Evolutionary conservation across 331 rosid species (phyloP), one percentile per base, ranked within the genome.

Genomic region (Saraca asoca): DNA sequence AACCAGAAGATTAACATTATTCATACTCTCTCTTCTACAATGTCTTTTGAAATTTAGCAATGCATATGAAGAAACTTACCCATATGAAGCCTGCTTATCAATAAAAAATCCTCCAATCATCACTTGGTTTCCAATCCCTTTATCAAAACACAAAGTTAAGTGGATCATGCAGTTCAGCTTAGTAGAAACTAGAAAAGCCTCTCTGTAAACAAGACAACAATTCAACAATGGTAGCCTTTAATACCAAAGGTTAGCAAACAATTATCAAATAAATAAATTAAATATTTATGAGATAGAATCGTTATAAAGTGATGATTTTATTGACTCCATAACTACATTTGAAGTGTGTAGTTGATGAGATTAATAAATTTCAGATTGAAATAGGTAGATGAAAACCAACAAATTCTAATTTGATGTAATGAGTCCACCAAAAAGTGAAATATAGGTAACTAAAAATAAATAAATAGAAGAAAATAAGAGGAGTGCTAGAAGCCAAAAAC

Each of bases 71-170:
- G 50, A 71, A 46, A 71, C 64, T 85, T 78, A 93, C 98, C 98
- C 98, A 71, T 90, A 85, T 15, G 94, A 82, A 63, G 98, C 98
- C 75, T 93, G 79, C 65, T 86, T 85, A 61, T 93, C 98, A 3
- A 96, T 93, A 77, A 93, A 81, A 82, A 93, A 93, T 20, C 96
- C 98, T 76, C 98, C 98, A 17, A 91, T 77, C 98, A 93, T 93
- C 80, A 85, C 84, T 82, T 93, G 95, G 53, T 93, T 89, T 79
- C 98, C 98, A 62, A 94, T 93, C 76, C 96, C 96, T 76, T 93
- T 95, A 45, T 93, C 98, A 75, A 93, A 93, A 81, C 98, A 93
- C 7, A 93, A 83, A 44, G 94, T 85, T 78, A 93, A 62, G 83
- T 90, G 98, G 75, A 90, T 85, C 82, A 90, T 78, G 68, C 72